Evolutionary conservation across 768 basidiomycete species (phyloP).

Genomic region (Rhizopogon vinicolor): DNA sequence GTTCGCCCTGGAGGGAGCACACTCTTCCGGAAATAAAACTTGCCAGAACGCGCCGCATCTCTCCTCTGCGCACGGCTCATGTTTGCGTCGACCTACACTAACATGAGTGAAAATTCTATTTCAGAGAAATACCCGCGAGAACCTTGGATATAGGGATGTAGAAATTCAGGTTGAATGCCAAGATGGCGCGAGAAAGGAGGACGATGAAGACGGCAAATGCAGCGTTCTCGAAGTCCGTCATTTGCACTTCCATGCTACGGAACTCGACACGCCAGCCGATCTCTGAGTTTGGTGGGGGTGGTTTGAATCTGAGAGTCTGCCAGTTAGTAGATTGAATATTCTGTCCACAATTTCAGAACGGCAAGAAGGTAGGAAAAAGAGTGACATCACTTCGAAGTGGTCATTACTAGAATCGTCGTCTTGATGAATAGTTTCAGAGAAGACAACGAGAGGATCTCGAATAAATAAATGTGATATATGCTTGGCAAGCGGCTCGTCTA

Average conservation of each 20-base stretch:
- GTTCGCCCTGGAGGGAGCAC: conserved; percentile 57
- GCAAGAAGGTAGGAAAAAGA: background rate
- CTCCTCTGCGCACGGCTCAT: conserved; percentile 88
- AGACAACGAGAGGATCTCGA: conserved; percentile 93
- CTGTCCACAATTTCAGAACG: conserved; percentile 31
- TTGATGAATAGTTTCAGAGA: conserved; percentile 90
- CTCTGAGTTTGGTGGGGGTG: conserved; percentile 85
- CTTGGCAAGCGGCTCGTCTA: conserved; percentile 83
- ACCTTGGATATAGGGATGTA: conserved; percentile 98
- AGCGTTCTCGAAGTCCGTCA: conserved; percentile 99
- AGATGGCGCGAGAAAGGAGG: conserved; percentile 88
- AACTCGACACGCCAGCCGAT: conserved; percentile 99
- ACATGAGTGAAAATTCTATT: background rate
- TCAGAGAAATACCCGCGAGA: background rate
- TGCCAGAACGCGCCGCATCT: conserved; percentile 67
- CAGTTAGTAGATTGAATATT: conserved; percentile 99
- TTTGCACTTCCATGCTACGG: conserved; percentile 97
- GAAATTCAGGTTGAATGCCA: conserved; percentile 88
- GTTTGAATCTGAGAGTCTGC: conserved; percentile 99
- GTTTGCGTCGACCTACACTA: conserved; percentile 86
- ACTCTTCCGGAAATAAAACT: conserved; percentile 88
- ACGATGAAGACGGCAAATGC: conserved; percentile 95
- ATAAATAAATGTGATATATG: conserved; percentile 97
- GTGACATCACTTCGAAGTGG: conserved; percentile 81
- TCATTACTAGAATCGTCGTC: conserved; percentile 86